Conservation (phyloP, 371 early-diverging fungal genomes). For the Funneliformis caledonium region DNA sequence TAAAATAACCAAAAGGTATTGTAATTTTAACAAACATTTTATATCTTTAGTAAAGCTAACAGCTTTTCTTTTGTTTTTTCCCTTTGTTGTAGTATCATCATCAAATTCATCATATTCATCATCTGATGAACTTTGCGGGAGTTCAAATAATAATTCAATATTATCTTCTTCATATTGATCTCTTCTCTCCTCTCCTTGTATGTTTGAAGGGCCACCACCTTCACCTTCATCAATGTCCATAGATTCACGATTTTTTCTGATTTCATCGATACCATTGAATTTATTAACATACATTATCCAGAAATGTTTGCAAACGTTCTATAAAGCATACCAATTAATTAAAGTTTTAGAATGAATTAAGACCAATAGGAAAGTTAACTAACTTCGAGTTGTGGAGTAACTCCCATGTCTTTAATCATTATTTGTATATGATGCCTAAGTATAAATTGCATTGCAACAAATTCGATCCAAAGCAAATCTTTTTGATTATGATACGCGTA, state of each 20-base stretch:
- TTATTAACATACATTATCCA: conserved; percentile 35
- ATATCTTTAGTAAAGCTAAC: neutral
- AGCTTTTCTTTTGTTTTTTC: neutral
- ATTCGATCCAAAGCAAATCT: neutral
- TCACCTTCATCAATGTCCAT: neutral
- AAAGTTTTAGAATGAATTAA: neutral
- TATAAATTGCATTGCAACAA: conserved; percentile 8
- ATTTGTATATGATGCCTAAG: neutral
- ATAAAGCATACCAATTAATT: neutral
- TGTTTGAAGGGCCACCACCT: neutral
- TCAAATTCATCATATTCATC: conserved; percentile 12
- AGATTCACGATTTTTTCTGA: neutral
- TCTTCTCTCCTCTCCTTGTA: neutral
- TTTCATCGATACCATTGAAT: neutral
- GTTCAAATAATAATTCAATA: neutral
- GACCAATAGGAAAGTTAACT: neutral
- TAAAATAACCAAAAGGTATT: conserved; percentile 2
- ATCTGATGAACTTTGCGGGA: neutral
- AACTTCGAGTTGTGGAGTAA: conserved; percentile 28
- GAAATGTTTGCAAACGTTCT: conserved; percentile 29
- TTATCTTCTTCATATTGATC: conserved; percentile 18
- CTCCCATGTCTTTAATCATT: conserved; percentile 29
- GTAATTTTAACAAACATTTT: neutral
- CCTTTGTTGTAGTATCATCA: neutral
- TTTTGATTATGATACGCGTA: neutral